Evolutionary conservation across 192 early-diverging fungal genomes (phyloP), one percentile per base, ranked within the genome.

Genomic region (Dispira parvispora): DNA sequence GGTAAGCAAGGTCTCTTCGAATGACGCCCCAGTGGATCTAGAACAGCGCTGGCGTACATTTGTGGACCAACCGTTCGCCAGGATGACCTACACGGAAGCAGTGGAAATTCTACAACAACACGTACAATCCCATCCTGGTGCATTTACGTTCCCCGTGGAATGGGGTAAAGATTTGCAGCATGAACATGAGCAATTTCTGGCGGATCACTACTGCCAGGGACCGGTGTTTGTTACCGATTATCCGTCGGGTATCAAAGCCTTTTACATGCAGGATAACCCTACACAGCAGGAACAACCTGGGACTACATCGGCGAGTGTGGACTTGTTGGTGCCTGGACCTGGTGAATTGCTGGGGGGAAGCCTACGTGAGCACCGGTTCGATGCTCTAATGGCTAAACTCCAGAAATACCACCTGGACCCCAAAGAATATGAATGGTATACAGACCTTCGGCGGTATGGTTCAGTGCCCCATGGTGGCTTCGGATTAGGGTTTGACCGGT

Each of bases 181-280:
- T 47, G 90, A 92, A 62, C 92, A 94, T 69, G 92, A 94, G 67
- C 81, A 82, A 62, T 92, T 82, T 71, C 68, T 94, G 43, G 84
- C 87, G 1, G 78, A 82, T 0, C 68, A 62, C 13, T 72, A 82
- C 52, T 85, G 72, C 65, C 69, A 78, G n/a, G 71, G 68, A 10
- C 92, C 92, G 1, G 86, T 95, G 3, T 95, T 90, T 80, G 86
- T 95, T 18, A 91, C 88, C n/a, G 84, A 91, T 61, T 95, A 91
- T 66, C 92, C 90, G 8, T 68, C 73, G 0, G 66, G 62, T 11
- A 64, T 88, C 32, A 94, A 94, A 69, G 88, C 92, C 0, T 94
- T 94, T 65, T 94, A 94, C 61, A 94, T 94, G 92, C 70, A 82
- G 44, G 73, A 66, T 1, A 82, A 84, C 54, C 38, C 69, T 0